Evolutionary conservation across 768 basidiomycete species (phyloP), one percentile per base, ranked within the genome.

Genomic region (Pisolithus marmoratus): DNA sequence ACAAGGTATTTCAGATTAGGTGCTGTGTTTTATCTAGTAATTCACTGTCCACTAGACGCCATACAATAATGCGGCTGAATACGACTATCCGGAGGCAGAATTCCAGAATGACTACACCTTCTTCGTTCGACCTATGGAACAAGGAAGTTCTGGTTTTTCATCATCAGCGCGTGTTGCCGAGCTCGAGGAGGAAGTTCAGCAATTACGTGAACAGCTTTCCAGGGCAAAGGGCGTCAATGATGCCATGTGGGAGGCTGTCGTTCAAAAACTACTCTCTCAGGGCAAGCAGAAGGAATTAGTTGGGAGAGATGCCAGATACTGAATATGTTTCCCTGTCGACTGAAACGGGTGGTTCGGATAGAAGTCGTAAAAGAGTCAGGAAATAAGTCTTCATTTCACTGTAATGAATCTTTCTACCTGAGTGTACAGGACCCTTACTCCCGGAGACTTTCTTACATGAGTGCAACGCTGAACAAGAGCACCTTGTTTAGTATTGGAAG

Each of bases 181-280:
- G 58, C 79, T 95, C 1, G 86, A 93, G 67, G 68, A 72, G 3
- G 91, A 96, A 66, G 77, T 93, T 8, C 74, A 74, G 46, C 70
- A 66, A 23, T 67, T 95, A 52, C 79, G 76, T 43, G 79, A 81
- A 43, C 85, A 92, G 54, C 72, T 97, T 6, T 81, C 81, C 24
- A 85, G 83, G 63, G 94, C 94, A 5, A 91, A 93, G 62, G 82
- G 85, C n/a, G 77, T 96, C 53, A 97, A 96, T 60, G 92, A 96
- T 62, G 76, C 79, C 48, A 95, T 96, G 86, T 96, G 94, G 94
- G 86, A 89, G 57, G 81, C 78, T 2, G 80, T 93, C 1, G 87
- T 94, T 26, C 83, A 87, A 57, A 78, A 71, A 42, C 68, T 84
- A 14, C 69, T 86, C 3, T 63, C 67, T n/a, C 69, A 72, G 43